These are phyloP conservation scores for Colletotrichum cereale DNA, from an alignment of 2,329 filamentous ascomycete species.

Conservation along the genomic window DNA sequence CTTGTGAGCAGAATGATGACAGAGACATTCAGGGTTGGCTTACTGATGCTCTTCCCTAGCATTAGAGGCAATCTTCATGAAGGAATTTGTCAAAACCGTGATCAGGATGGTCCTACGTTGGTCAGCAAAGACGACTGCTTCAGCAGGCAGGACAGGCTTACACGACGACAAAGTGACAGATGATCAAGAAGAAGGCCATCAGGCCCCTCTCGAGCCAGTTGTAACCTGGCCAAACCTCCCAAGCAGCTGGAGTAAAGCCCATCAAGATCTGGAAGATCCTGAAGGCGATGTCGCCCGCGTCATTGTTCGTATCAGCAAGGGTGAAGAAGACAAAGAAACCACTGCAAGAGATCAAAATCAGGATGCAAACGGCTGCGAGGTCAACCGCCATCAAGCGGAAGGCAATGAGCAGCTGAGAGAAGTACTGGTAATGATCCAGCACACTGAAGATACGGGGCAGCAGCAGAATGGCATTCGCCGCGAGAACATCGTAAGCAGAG, in stretches of 20 bases:
- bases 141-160: constrained; percentile 50
- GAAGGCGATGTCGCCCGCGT: constrained; percentile 83
- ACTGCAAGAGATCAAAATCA: constrained; percentile 89
- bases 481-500: constrained; percentile 93
- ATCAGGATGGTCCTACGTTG: constrained; percentile 81
- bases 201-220: constrained; percentile 82
- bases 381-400: constrained; percentile 96
- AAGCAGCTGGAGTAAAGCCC: constrained; percentile 95
- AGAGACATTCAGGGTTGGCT: constrained; percentile 43
- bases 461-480: constrained; percentile 88
- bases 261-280: constrained; percentile 94
- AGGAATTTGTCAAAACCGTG: constrained; percentile 95
- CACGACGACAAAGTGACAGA: constrained; percentile 95
- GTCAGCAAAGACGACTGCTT: constrained; percentile 15
- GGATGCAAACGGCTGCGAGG: constrained; percentile 83
- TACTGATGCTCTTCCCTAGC: constrained; percentile 89
- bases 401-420: constrained; percentile 92
- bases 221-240: constrained; percentile 87
- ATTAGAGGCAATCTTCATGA: constrained; percentile 94
- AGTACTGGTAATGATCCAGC: constrained; percentile 95
- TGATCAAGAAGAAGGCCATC: constrained; percentile 86
- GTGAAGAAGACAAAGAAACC: constrained; percentile 97
- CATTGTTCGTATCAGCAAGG: constrained; percentile 78
- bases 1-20: constrained; percentile 28
- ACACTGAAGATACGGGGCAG: constrained; percentile 93